Percentiles rank a stretch among this genome's conserved stretches.
Conservation (phyloP, 352 stramenopile genomes). For the Pythium brachiatum region DNA sequence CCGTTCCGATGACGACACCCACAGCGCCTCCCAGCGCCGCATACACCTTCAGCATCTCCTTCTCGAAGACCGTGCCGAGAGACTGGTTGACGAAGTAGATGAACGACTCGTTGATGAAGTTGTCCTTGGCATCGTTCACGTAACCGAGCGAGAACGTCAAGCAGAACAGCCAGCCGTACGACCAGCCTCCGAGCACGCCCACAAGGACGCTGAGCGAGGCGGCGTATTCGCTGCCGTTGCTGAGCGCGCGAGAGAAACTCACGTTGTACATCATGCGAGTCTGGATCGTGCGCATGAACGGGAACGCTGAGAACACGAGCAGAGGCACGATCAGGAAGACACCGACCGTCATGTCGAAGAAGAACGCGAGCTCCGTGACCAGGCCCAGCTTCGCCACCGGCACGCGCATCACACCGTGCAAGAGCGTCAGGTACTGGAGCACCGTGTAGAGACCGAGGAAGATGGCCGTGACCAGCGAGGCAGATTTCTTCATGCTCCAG, state of each 20-base stretch:
- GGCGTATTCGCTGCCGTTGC: slow-evolving; percentile 78
- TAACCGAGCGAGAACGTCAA: slow-evolving; percentile 82
- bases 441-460: slow-evolving; percentile 77
- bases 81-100: slow-evolving; percentile 71
- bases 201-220: slow-evolving; percentile 77
- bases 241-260: slow-evolving; percentile 80
- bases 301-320: slow-evolving; percentile 73
- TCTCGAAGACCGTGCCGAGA: slow-evolving; percentile 44
- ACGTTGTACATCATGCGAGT: slow-evolving; percentile 92
- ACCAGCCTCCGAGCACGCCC: slow-evolving; percentile 64
- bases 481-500: slow-evolving; percentile 68
- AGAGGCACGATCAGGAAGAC: slow-evolving; percentile 74
- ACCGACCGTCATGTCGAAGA: slow-evolving; percentile 85
- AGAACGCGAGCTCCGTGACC: slow-evolving; percentile 75
- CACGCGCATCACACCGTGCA: slow-evolving; percentile 67
- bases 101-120: slow-evolving; percentile 86
- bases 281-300: slow-evolving; percentile 88
- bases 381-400: slow-evolving; percentile 65
- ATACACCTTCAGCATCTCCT: slow-evolving; percentile 73
- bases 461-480: slow-evolving; percentile 62
- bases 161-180: slow-evolving; percentile 79
- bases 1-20: slow-evolving; percentile 48
- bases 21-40: slow-evolving; percentile 49
- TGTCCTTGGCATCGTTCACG: slow-evolving; percentile 65
- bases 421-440: slow-evolving; percentile 69